phyloP scores from a whole-genome alignment of 805 yeast genomes.

The Naumovozyma dairenensis region DNA sequence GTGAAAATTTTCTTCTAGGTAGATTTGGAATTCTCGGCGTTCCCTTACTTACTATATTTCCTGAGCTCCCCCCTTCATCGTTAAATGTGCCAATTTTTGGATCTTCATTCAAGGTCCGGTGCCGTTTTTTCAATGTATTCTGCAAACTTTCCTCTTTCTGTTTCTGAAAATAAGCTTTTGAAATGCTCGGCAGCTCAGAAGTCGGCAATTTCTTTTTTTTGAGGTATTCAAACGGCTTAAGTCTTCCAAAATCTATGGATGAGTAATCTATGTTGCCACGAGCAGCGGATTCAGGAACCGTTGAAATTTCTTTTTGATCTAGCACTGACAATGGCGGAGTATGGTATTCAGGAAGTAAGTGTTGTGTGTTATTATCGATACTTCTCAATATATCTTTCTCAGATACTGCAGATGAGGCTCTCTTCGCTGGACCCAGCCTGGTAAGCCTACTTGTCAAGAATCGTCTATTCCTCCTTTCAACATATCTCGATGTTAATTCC shows the following conservation, averaged over 20 bases:
- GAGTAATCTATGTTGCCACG: slow-evolving; percentile 11
- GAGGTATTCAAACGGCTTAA: slow-evolving; percentile 34
- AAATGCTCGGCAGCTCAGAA: slow-evolving; percentile 29
- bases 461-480: slow-evolving; percentile 21
- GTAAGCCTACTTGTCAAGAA: slow-evolving; percentile 19
- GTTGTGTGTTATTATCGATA: no score
- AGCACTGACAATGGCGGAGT: no score
- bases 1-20: no score
- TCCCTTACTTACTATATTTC: no score
- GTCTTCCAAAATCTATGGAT: slow-evolving; percentile 28
- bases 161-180: slow-evolving; percentile 30
- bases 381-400: slow-evolving; percentile 1
- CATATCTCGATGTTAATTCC: slow-evolving; percentile 17
- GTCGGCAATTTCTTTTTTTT: slow-evolving; percentile 31
- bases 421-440: slow-evolving; percentile 26
- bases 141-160: slow-evolving; percentile 29
- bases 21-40: no score
- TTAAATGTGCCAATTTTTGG: no score
- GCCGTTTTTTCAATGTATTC: no score
- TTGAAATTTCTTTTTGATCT: no score
- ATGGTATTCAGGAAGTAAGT: no score
- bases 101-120: no score
- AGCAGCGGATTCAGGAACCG: no score
- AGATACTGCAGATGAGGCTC: slow-evolving; percentile 10
- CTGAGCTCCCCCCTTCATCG: no score